Conservation (phyloP, 192 early-diverging fungal genomes). For the Coemansia sp. region DNA sequence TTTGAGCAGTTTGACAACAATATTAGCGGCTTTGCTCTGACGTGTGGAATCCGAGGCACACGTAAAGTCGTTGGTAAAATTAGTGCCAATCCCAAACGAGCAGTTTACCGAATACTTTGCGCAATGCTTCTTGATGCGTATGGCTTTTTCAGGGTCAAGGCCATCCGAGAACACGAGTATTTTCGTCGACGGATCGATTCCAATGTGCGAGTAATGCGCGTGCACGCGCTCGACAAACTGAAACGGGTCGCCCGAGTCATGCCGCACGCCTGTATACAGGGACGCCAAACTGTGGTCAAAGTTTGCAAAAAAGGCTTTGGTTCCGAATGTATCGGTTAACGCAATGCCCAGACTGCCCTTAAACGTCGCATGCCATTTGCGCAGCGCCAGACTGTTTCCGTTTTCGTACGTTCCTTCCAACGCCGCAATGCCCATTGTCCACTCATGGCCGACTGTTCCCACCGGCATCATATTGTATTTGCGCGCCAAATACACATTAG, state of each 20-base stretch:
- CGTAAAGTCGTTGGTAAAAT: slow-evolving; percentile 72
- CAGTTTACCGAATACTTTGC: slow-evolving; percentile 53
- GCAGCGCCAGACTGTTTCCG: slow-evolving; percentile 62
- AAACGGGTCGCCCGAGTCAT: slow-evolving; percentile 72
- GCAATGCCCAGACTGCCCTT: slow-evolving; percentile 62
- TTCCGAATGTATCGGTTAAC: slow-evolving; percentile 73
- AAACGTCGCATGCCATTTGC: slow-evolving; percentile 63
- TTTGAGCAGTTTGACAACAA: slow-evolving; percentile 71
- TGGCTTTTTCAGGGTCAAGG: slow-evolving; percentile 56
- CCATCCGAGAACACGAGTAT: slow-evolving; percentile 72
- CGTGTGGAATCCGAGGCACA: slow-evolving; percentile 22
- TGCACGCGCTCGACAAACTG: slow-evolving; percentile 60
- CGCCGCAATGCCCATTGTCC: slow-evolving; percentile 74
- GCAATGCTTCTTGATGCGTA: slow-evolving; percentile 54
- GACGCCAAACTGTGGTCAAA: slow-evolving; percentile 59
- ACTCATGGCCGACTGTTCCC: slow-evolving; percentile 68
- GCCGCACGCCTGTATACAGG: slow-evolving; percentile 62
- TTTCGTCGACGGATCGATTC: slow-evolving; percentile 63
- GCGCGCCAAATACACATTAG: slow-evolving; percentile 70
- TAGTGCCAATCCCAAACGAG: slow-evolving; percentile 73
- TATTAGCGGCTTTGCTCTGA: slow-evolving; percentile 61
- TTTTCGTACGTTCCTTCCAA: slow-evolving; percentile 59
- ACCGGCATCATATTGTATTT: slow-evolving; percentile 49
- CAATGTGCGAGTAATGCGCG: slow-evolving; percentile 58
- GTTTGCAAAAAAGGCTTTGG: slow-evolving; percentile 62